Conservation (phyloP, 495 filamentous ascomycete species). For the Daldinia childiae region DNA sequence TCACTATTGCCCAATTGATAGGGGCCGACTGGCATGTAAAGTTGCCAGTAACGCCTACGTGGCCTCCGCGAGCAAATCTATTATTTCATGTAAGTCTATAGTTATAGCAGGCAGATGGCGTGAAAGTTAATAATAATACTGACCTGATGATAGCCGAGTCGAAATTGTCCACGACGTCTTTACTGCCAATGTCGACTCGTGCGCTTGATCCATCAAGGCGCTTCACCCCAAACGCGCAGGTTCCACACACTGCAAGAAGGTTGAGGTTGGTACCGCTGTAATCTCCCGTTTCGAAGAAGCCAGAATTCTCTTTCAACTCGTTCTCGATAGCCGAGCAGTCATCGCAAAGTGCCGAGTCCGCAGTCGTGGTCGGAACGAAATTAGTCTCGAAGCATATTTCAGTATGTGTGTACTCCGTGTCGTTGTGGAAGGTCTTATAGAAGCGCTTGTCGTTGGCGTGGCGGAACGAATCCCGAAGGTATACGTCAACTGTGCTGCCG, state of each 20-base stretch:
- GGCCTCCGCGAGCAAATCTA: constrained; percentile 9
- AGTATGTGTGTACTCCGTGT: not conserved
- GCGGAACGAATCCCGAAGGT: constrained; percentile 14
- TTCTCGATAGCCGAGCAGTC: constrained; percentile 32
- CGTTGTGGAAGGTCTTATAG: constrained; percentile 24
- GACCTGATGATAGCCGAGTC: constrained; percentile 18
- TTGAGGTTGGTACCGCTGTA: constrained; percentile 14
- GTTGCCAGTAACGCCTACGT: constrained; percentile 26
- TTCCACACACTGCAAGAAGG: constrained; percentile 18
- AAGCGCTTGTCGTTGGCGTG: constrained; percentile 20
- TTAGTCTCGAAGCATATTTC: constrained; percentile 39
- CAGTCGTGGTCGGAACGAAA: constrained; percentile 20
- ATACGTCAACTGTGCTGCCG: constrained; percentile 15
- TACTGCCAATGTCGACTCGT: constrained; percentile 30
- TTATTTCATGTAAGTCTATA: not conserved
- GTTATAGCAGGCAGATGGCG: too few relatives aligned
- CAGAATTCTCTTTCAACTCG: constrained; percentile 7
- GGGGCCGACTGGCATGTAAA: constrained; percentile 25
- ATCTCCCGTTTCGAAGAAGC: constrained; percentile 31
- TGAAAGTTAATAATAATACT: not conserved
- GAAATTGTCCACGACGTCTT: constrained; percentile 33
- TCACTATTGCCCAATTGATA: constrained; percentile 30
- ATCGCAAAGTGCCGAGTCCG: constrained; percentile 18
- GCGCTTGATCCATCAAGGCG: constrained; percentile 21
- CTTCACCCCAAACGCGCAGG: constrained; percentile 35